Conservation (phyloP, 2,329 filamentous ascomycete species). For the Conoideocrella luteorostrata region DNA sequence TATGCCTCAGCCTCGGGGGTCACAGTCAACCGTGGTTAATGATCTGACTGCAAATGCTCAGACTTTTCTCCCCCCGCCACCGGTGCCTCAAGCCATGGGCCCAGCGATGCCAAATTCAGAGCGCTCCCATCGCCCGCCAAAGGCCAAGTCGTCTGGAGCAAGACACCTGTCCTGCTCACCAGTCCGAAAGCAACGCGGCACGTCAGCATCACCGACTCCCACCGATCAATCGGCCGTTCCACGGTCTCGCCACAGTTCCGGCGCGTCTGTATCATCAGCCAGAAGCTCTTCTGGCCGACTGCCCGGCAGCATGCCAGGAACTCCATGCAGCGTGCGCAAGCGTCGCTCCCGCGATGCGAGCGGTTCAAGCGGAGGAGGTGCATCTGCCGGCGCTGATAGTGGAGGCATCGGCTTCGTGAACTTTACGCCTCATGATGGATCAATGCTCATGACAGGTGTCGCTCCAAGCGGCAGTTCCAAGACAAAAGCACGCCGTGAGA, state of each 20-base stretch:
- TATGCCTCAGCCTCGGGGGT: constrained; percentile 40
- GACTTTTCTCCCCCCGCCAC: constrained; percentile 28
- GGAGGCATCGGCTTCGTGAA: constrained; percentile 70
- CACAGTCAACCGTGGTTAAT: constrained; percentile 29
- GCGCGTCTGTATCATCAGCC: constrained; percentile 27
- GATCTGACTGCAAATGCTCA: constrained; percentile 27
- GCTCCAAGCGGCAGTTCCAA: constrained; percentile 87
- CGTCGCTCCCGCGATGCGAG: constrained; percentile 31
- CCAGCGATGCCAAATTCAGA: constrained; percentile 21
- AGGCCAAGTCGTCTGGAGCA: constrained; percentile 48
- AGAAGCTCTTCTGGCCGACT: constrained; percentile 30
- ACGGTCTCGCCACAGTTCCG: constrained; percentile 33
- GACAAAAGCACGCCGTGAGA: constrained; percentile 88
- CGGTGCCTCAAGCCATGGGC: constrained; percentile 10
- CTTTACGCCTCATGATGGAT: constrained; percentile 75
- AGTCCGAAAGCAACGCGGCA: constrained; percentile 36
- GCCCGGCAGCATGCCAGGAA: constrained; percentile 29
- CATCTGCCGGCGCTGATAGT: constrained; percentile 20
- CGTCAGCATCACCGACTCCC: constrained; percentile 35
- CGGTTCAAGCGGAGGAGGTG: constrained; percentile 16
- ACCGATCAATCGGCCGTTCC: constrained; percentile 16
- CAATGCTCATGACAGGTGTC: constrained; percentile 78
- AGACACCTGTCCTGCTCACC: constrained; percentile 37
- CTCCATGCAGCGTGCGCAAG: constrained; percentile 33
- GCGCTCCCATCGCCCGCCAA: constrained; percentile 39